Evolutionary conservation across 352 stramenopile species (phyloP).

Genomic region (Globisporangium splendens): DNA sequence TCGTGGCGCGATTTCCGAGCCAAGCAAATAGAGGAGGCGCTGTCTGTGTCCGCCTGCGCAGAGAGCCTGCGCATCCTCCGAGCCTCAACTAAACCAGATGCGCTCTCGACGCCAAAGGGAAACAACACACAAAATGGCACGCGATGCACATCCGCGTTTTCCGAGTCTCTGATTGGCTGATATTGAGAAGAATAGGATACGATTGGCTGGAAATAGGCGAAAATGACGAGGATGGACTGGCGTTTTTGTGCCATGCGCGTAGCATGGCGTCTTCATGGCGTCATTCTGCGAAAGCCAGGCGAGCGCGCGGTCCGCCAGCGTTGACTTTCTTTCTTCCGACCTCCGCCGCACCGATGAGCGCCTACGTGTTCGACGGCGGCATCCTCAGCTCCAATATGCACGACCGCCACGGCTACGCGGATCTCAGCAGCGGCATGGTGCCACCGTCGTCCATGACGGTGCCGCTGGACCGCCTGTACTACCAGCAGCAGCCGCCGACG

Average conservation of each 20-base stretch:
- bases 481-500: constrained; percentile 7
- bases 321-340: constrained; percentile 14
- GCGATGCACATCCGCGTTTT: neutral
- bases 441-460: constrained; percentile 5
- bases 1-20: neutral
- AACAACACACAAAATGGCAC: too few relatives aligned
- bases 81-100: neutral
- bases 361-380: constrained; percentile 18
- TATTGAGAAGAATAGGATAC: neutral
- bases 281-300: constrained; percentile 7
- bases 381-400: constrained; percentile 1
- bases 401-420: neutral
- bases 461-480: constrained; percentile 12
- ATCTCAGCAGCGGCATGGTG: neutral
- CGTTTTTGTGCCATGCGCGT: neutral
- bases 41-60: neutral
- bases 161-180: constrained; percentile 6
- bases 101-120: too few relatives aligned
- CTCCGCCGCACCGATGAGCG: constrained; percentile 11
- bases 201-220: constrained; percentile 1
- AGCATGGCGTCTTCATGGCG: constrained; percentile 9
- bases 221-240: constrained; percentile 6
- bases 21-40: too few relatives aligned
- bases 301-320: neutral
- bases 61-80: neutral